phyloP scores from a whole-genome alignment of 371 early-diverging fungal species.

The Aphelidium insulamus region DNA sequence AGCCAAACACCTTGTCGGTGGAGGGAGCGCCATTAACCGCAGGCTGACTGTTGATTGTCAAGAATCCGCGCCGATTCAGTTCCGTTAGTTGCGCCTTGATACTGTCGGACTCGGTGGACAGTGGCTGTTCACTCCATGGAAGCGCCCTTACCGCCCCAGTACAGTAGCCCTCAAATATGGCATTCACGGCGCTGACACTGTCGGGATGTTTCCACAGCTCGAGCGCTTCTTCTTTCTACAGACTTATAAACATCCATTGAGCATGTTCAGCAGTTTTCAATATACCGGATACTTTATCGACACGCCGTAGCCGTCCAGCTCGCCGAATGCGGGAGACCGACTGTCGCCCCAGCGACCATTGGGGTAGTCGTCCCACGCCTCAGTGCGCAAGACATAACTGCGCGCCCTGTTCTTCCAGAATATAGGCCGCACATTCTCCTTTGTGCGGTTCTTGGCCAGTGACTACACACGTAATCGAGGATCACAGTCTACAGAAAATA shows the following conservation, averaged over 20 bases:
- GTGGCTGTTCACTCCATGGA: conserved; percentile 78
- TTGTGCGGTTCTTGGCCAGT: conserved; percentile 53
- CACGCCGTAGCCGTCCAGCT: conserved; percentile 73
- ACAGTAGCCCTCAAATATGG: conserved; percentile 62
- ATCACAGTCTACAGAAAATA: too few species aligned
- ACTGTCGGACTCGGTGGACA: conserved; percentile 52
- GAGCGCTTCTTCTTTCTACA: conserved; percentile 21
- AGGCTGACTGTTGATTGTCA: conserved; percentile 91
- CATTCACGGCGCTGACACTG: conserved; percentile 34
- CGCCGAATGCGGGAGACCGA: conserved; percentile 82
- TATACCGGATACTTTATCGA: conserved; percentile 38
- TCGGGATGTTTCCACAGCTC: conserved; percentile 58
- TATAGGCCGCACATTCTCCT: conserved; percentile 88
- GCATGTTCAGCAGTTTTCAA: conserved; percentile 1
- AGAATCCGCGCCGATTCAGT: conserved; percentile 57
- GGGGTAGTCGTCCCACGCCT: conserved; percentile 92
- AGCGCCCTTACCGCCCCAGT: conserved; percentile 44
- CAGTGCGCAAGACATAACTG: conserved; percentile 79
- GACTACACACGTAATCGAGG: conserved; percentile 18
- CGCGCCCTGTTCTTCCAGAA: conserved; percentile 89
- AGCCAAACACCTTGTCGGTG: conserved; percentile 56
- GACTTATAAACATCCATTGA: conserved; percentile 3
- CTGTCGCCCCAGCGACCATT: conserved; percentile 97
- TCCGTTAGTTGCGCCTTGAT: conserved; percentile 44
- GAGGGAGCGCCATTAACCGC: conserved; percentile 77